Evolutionary conservation across 2,329 filamentous ascomycete species (phyloP), one percentile per base, ranked within the genome.

Genomic region (Pezicula rhizophila): DNA sequence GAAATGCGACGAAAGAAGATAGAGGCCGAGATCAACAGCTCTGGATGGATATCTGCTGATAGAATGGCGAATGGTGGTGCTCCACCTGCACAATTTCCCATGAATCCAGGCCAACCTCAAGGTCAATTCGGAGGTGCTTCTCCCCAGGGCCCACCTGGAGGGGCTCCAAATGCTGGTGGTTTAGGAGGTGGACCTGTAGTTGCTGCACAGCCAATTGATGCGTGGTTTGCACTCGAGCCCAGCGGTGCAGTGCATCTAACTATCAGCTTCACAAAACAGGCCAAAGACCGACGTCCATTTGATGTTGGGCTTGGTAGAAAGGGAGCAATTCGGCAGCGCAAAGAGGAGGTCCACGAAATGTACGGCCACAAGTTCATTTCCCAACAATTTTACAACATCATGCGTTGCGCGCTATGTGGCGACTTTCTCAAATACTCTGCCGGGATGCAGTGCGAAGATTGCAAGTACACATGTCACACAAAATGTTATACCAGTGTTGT

Each of bases 321-420:
- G 72, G 93, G 92, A 63, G 93, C 93, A 55, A 90, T 99, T 58
- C 89, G 93, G 58, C 92, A 99, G 71, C 89, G 89, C 64, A 99
- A 99, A 74, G 93, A 99, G 69, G 91, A 97, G 63, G 85, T 99
- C 4, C 89, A 96, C 71, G 93, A 99, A 72, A 96, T 96, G 76
- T 96, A 96, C 66, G 93, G 93, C 43, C 93, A 99, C 83, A 99
- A 97, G 72, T 99, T 99, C 65, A 85, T 97, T 48, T 88, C 93
- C 64, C 91, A 96, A 67, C 93, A 96, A 68, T 99, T 99, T 70
- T 99, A 97, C 83, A 99, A 97, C 77, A 96, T 99, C 65, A 99
- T 99, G 93, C 92, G 93, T 54, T 99, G 93, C 70, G 93, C 93
- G 12, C 82, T 97, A 33, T 99, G 93, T 66, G 93, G 91, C 52